Base-by-base conservation (phyloP, 2,329 filamentous ascomycete genomes). In the Colletotrichum ledebouriae region DNA sequence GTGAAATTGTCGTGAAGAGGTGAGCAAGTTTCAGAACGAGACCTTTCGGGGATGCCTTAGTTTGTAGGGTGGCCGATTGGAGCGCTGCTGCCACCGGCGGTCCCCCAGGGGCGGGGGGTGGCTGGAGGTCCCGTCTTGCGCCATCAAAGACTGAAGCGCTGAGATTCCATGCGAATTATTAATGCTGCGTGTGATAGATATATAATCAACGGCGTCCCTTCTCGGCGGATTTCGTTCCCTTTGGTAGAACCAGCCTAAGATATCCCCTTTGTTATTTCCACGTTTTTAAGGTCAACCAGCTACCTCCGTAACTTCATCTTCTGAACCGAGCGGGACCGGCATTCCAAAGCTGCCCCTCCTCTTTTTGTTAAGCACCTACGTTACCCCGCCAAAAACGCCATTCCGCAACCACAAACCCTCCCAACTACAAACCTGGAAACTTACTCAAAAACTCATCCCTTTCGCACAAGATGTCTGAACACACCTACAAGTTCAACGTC, bases 401-500 rank as follows among this genome's bases (percentile, higher is more conserved):
- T 64, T 59, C 41, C 55, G 13, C 37, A 41, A 44, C 49, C 17
- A 15, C 29, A 39, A 59, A 63, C 41, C 56, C 46, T 67, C 49
- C 63, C 68, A 59, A 22, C 59, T 56, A 50, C 63, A 59, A 20
- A 59, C 49, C 33, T 20, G 22, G 17, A 13, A 20, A 7, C 20
- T 25, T 17, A 56, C 39, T 46, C 29, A 29, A 29, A 29, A 60
- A 20, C 50, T 50, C 56, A 61, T 72, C 59, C 61, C 39, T 65
- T 37, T 39, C 52, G 1, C 37, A 39, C 76, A 85, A 73, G 75
- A 94, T 94, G 92, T 83, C 90, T 69, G 93, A 93, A 75, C 94
- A 97, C 85, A 93, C 89, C 74, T 98, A 98, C 91, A 93, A 96
- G 81, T 98, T 98, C 86, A 90, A 94, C 82, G 89, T 98, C 80